A percentile compares a stretch with the other conserved stretches of the same genome.
Conservation (phyloP, 441 rosid species). For the Lepidium campestre region DNA sequence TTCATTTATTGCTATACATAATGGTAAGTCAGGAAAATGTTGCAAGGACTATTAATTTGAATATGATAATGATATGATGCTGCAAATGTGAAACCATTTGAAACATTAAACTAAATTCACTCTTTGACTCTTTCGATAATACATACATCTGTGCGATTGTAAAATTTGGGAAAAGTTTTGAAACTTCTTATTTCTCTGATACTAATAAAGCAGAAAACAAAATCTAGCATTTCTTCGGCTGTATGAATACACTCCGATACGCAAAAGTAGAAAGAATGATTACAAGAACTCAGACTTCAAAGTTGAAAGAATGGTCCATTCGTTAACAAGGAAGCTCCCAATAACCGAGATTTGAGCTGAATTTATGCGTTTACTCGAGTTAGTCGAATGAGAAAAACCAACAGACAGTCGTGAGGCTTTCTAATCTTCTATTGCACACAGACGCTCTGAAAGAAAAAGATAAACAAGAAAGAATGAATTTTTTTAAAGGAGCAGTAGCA, state of each 20-base stretch:
- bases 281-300: conserved; percentile 27
- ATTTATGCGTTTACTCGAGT: conserved; percentile 18
- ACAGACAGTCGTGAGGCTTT: not conserved
- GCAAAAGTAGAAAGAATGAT: conserved; percentile 28
- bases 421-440: conserved; percentile 64
- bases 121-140: not conserved
- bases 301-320: conserved; percentile 20
- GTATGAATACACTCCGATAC: conserved; percentile 18
- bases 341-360: conserved; percentile 3
- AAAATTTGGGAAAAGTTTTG: conserved; percentile 10
- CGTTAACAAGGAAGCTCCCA: conserved; percentile 17
- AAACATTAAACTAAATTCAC: not conserved
- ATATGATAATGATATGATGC: too few relatives aligned
- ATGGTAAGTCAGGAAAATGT: too few relatives aligned
- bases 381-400: conserved; percentile 14
- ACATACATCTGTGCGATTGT: not conserved
- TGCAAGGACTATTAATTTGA: too few relatives aligned
- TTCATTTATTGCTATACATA: too few relatives aligned
- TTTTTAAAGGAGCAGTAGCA: conserved; percentile 1
- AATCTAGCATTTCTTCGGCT: conserved; percentile 17
- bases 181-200: conserved; percentile 17
- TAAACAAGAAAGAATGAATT: conserved; percentile 10
- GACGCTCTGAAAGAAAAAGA: conserved; percentile 56
- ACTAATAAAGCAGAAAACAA: conserved; percentile 16
- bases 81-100: not conserved